Percentiles rank a stretch among this genome's conserved stretches.
phyloP scores from a whole-genome alignment of 208 protist species.

The Wallacemonas rigidus region DNA sequence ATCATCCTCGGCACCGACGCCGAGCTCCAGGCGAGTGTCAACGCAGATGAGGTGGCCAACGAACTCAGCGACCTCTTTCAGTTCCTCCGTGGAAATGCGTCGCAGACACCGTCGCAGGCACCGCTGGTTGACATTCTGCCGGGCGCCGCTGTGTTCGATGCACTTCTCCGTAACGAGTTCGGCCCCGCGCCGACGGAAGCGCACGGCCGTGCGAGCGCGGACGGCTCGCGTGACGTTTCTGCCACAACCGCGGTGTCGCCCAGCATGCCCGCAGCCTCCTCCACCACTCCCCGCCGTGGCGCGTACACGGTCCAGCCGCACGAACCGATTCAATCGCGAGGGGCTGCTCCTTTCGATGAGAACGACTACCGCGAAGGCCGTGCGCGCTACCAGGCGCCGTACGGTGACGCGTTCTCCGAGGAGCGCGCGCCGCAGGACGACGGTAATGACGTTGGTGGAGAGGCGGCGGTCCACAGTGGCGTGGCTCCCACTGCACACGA shows the following conservation, averaged over 20 bases:
- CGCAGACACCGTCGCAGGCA: slow-evolving; percentile 15
- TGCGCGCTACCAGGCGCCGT: background rate
- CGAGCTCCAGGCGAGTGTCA: slow-evolving; percentile 32
- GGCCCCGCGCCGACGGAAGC: background rate
- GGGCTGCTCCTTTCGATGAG: background rate
- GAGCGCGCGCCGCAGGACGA: slow-evolving; percentile 3
- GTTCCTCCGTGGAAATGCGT: slow-evolving; percentile 29
- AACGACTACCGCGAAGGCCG: too few species aligned
- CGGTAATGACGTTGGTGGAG: background rate
- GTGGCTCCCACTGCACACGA: background rate
- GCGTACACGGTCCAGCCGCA: slow-evolving; percentile 8
- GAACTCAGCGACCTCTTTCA: slow-evolving; percentile 33
- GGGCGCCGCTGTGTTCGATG: slow-evolving; percentile 45
- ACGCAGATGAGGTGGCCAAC: slow-evolving; percentile 26
- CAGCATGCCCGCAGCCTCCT: background rate
- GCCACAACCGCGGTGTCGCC: background rate
- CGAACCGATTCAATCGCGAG: background rate
- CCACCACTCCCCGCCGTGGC: slow-evolving; percentile 1
- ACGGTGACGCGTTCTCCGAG: slow-evolving; percentile 12
- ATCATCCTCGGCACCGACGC: slow-evolving; percentile 58
- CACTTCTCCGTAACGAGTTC: slow-evolving; percentile 46
- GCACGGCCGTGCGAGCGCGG: too few species aligned
- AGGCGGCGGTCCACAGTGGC: background rate
- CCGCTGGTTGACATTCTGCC: slow-evolving; percentile 38
- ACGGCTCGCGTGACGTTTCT: slow-evolving; percentile 18